phyloP scores from a whole-genome alignment of 2,329 filamentous ascomycete genomes.

The Arthroderma uncinatum region DNA sequence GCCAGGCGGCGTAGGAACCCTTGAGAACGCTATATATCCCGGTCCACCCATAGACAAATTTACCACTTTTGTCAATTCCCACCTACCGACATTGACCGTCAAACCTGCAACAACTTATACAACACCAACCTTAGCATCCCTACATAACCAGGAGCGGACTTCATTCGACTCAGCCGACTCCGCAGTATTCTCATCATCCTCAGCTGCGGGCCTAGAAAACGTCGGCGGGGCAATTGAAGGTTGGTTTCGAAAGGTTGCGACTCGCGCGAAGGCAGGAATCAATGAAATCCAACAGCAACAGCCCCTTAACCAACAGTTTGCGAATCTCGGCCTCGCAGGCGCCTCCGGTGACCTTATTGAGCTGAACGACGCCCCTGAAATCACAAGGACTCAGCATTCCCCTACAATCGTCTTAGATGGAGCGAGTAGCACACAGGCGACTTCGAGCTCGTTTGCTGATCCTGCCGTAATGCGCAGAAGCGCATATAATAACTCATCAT shows the following conservation, averaged over 20 bases:
- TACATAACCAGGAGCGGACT: slow-evolving; percentile 14
- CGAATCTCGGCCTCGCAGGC: slow-evolving; percentile 20
- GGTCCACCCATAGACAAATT: slow-evolving; percentile 76
- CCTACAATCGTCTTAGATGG: background rate
- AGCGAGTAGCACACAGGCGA: background rate
- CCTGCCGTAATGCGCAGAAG: background rate
- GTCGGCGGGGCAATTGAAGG: slow-evolving; percentile 79
- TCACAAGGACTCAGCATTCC: slow-evolving; percentile 4
- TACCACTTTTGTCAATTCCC: slow-evolving; percentile 72
- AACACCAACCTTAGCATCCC: slow-evolving; percentile 34
- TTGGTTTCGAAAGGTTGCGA: slow-evolving; percentile 75
- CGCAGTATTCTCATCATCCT: slow-evolving; percentile 23
- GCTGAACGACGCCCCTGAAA: slow-evolving; percentile 28
- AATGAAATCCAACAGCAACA: slow-evolving; percentile 29
- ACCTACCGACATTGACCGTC: slow-evolving; percentile 66
- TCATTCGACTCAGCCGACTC: slow-evolving; percentile 28
- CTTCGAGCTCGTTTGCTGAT: background rate
- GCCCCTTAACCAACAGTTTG: slow-evolving; percentile 5
- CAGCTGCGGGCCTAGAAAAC: slow-evolving; percentile 54
- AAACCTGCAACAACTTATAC: slow-evolving; percentile 51
- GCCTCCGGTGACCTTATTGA: slow-evolving; percentile 35
- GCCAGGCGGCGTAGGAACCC: slow-evolving; percentile 78
- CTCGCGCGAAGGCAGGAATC: slow-evolving; percentile 31
- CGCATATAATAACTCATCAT: background rate
- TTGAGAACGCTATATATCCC: slow-evolving; percentile 42